Conservation (phyloP, 345 rosid species). For the Linum tenue region DNA sequence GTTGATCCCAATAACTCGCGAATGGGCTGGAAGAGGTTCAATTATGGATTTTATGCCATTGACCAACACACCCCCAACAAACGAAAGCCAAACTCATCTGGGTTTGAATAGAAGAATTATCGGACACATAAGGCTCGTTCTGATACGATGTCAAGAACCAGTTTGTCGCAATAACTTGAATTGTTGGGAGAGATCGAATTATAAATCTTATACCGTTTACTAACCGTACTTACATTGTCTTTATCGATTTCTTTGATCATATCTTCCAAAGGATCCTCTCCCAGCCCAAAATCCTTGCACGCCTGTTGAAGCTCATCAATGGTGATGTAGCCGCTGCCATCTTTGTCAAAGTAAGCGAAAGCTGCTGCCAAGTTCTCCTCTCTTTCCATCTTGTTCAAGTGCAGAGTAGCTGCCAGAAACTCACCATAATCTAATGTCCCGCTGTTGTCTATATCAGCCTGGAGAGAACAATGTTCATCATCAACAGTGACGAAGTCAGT, state of each 20-base stretch:
- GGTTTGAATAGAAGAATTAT: too few relatives aligned
- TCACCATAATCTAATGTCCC: slow-evolving; percentile 92
- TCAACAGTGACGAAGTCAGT: too few relatives aligned
- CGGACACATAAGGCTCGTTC: too few relatives aligned
- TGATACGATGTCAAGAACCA: too few relatives aligned
- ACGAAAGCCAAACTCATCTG: too few relatives aligned
- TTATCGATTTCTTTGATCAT: slow-evolving; percentile 79
- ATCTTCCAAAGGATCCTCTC: slow-evolving; percentile 70
- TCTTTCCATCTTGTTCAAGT: slow-evolving; percentile 80
- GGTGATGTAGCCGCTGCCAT: slow-evolving; percentile 86
- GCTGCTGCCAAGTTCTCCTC: slow-evolving; percentile 86
- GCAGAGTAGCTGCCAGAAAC: slow-evolving; percentile 90
- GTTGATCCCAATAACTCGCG: too few relatives aligned
- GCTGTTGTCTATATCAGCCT: slow-evolving; percentile 92
- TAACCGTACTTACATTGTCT: slow-evolving; percentile 58
- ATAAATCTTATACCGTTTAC: neutral
- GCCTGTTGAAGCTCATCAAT: slow-evolving; percentile 90
- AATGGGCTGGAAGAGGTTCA: too few relatives aligned
- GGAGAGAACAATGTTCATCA: slow-evolving; percentile 16
- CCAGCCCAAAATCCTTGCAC: slow-evolving; percentile 86
- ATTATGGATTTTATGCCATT: too few relatives aligned
- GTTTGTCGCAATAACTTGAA: too few relatives aligned
- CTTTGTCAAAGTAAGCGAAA: slow-evolving; percentile 83
- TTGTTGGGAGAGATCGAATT: neutral
- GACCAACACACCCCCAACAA: too few relatives aligned